Evolutionary conservation across 2,329 filamentous ascomycete species (phyloP).

Genomic region (Sporothrix sp.): DNA sequence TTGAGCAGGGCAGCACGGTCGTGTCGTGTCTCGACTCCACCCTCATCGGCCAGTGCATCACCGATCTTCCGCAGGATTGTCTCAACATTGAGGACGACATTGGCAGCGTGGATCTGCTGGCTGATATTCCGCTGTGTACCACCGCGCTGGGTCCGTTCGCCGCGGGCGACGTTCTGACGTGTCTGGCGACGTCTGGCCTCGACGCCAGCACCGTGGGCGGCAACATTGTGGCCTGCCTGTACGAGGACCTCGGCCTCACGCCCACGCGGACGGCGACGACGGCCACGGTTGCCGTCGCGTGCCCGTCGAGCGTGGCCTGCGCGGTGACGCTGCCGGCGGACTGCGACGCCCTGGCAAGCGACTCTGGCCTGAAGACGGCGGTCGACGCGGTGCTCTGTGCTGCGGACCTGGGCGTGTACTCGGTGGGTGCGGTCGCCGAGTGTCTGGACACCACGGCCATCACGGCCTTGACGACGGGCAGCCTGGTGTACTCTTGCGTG

Average conservation of each 20-base stretch:
- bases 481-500: slow-evolving; percentile 11
- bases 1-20: background rate
- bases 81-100: background rate
- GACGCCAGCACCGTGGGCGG: background rate
- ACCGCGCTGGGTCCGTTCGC: slow-evolving; percentile 16
- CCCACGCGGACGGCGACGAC: background rate
- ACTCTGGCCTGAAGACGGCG: slow-evolving; percentile 12
- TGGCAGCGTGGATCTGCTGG: background rate
- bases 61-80: slow-evolving; percentile 10
- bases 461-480: background rate
- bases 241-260: background rate
- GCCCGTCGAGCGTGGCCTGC: slow-evolving; percentile 7
- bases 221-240: slow-evolving; percentile 13
- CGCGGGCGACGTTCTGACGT: slow-evolving; percentile 3
- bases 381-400: slow-evolving; percentile 22
- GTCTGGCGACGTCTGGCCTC: slow-evolving; percentile 12
- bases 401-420: slow-evolving; percentile 22
- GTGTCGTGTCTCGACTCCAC: slow-evolving; percentile 1
- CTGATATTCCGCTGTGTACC: slow-evolving; percentile 6
- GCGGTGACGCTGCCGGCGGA: background rate
- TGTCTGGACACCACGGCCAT: slow-evolving; percentile 11
- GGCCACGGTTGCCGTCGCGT: background rate
- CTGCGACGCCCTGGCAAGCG: slow-evolving; percentile 8
- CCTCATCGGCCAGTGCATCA: slow-evolving; percentile 5
- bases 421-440: slow-evolving; percentile 13